phyloP scores from a whole-genome alignment of 345 rosid species.

The Mercurialis annua region DNA sequence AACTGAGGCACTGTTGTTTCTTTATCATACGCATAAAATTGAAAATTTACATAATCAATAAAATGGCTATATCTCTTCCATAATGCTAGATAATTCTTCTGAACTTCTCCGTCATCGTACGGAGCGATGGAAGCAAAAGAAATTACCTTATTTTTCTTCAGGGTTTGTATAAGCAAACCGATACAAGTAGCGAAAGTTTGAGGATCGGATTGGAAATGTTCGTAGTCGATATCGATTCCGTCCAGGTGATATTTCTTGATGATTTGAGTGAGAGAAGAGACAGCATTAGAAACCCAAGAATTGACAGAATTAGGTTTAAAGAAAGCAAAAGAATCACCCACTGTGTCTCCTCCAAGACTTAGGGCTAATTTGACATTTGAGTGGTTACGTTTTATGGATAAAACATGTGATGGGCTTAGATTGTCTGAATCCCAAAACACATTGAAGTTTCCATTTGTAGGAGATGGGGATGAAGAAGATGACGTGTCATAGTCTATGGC shows the following conservation, averaged over 20 bases:
- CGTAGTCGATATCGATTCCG: conserved; percentile 15
- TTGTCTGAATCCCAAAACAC: conserved; percentile 13
- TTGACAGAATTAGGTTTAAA: not conserved
- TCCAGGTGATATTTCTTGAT: conserved; percentile 8
- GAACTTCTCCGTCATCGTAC: conserved; percentile 7
- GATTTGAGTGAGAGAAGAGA: conserved; percentile 10
- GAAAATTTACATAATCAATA: conserved; percentile 58
- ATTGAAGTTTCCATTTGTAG: conserved; percentile 17
- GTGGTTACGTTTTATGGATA: not conserved
- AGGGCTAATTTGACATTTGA: conserved; percentile 12
- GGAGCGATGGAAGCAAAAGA: conserved; percentile 17
- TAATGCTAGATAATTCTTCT: conserved; percentile 7
- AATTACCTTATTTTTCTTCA: conserved; percentile 7
- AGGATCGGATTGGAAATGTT: conserved; percentile 10
- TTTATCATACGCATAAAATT: conserved; percentile 49
- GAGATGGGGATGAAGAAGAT: conserved; percentile 3
- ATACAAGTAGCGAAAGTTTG: conserved; percentile 5
- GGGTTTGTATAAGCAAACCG: conserved; percentile 6
- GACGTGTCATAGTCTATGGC: conserved; percentile 17
- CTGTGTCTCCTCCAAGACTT: conserved; percentile 17
- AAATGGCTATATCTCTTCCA: conserved; percentile 46
- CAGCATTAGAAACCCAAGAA: conserved; percentile 17
- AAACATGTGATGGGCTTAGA: conserved; percentile 13
- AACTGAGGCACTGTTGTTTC: conserved; percentile 42
- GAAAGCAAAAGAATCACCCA: not conserved